These are phyloP conservation scores for Trichoderma oligosporum DNA, from an alignment of 2,329 filamentous ascomycete genomes.

Conservation along the genomic window DNA sequence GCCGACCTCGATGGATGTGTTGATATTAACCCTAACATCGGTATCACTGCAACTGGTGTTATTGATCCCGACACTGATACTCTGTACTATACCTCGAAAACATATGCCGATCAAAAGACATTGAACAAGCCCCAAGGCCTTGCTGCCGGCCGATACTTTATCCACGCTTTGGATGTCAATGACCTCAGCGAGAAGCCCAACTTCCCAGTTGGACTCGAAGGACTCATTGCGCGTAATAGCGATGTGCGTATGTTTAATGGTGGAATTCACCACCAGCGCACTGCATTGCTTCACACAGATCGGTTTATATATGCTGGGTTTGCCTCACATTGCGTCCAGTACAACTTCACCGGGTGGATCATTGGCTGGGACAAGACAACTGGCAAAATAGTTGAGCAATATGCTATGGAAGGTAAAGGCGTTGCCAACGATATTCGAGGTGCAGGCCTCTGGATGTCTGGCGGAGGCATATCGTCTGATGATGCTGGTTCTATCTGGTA, in stretches of 20 bases:
- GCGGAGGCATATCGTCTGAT: slow-evolving; percentile 39
- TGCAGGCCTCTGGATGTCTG: slow-evolving; percentile 44
- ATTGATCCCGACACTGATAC: slow-evolving; percentile 45
- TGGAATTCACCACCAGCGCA: slow-evolving; percentile 50
- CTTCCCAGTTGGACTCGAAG: slow-evolving; percentile 49
- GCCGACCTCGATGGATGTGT: slow-evolving; percentile 47
- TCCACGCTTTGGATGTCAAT: slow-evolving; percentile 39
- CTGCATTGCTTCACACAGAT: slow-evolving; percentile 44
- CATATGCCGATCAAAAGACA: slow-evolving; percentile 35
- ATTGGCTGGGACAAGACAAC: slow-evolving; percentile 46
- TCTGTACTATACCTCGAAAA: slow-evolving; percentile 43
- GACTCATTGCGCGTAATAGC: slow-evolving; percentile 44
- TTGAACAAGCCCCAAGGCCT: slow-evolving; percentile 32
- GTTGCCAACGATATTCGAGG: slow-evolving; percentile 37
- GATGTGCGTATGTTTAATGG: slow-evolving; percentile 47
- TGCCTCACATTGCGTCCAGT: slow-evolving; percentile 53
- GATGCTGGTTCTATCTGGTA: slow-evolving; percentile 39
- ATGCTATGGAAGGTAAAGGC: slow-evolving; percentile 40
- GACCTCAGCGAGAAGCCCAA: slow-evolving; percentile 37
- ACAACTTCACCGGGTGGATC: slow-evolving; percentile 53
- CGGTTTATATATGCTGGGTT: slow-evolving; percentile 50
- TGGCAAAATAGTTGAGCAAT: slow-evolving; percentile 37
- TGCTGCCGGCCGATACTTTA: slow-evolving; percentile 34
- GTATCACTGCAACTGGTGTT: slow-evolving; percentile 45
- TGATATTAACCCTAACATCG: slow-evolving; percentile 46